Evolutionary conservation across 495 filamentous ascomycete species (phyloP).

Genomic region (Coniosporium apollinis): DNA sequence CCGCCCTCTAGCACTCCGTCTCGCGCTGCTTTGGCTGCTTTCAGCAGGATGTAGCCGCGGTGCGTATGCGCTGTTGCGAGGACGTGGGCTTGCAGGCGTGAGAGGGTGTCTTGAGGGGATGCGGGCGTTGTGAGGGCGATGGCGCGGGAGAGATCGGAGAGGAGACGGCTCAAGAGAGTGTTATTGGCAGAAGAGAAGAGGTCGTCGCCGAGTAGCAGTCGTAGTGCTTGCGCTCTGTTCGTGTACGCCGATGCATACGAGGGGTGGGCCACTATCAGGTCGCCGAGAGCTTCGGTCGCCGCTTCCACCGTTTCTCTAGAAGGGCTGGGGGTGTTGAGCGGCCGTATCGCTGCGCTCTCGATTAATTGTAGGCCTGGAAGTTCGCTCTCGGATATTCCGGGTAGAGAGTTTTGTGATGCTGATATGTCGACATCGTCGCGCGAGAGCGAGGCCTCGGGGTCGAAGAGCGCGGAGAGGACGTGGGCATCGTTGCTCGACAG

Average conservation of each 20-base stretch:
- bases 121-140: conserved; percentile 46
- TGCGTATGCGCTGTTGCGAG: conserved; percentile 62
- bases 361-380: conserved; percentile 20
- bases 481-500: conserved; percentile 54
- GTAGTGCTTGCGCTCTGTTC: conserved; percentile 58
- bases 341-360: conserved; percentile 6
- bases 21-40: conserved; percentile 33
- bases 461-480: conserved; percentile 63
- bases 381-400: conserved; percentile 32
- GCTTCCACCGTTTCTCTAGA: conserved; percentile 10
- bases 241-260: conserved; percentile 57
- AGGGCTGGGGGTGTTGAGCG: not conserved
- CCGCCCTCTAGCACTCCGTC: conserved; percentile 1
- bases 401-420: conserved; percentile 29
- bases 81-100: conserved; percentile 40
- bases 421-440: conserved; percentile 23
- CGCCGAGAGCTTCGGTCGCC: conserved; percentile 26
- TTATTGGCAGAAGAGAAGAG: conserved; percentile 21
- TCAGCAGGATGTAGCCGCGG: conserved; percentile 52
- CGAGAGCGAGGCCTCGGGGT: conserved; percentile 50
- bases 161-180: conserved; percentile 16
- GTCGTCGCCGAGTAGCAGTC: conserved; percentile 39
- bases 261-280: conserved; percentile 40
- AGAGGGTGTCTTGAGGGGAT: conserved; percentile 34
- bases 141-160: conserved; percentile 48